Conservation (phyloP, 352 stramenopile genomes). For the Globisporangium carolinianum region DNA sequence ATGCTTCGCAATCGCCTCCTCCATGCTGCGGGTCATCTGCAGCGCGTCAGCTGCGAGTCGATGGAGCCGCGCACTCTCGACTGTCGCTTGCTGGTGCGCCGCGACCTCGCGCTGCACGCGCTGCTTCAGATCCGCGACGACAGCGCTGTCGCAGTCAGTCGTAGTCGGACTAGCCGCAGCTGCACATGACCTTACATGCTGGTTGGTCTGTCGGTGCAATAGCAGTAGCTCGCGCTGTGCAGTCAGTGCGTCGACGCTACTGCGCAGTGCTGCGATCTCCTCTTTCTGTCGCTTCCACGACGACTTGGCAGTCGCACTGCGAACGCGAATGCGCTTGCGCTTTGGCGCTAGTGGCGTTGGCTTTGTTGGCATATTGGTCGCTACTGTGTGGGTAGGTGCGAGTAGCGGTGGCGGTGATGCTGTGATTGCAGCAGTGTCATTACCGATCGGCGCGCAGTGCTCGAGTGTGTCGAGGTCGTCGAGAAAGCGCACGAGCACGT, state of each 20-base stretch:
- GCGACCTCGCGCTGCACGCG: conserved; percentile 10
- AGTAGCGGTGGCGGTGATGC: too few relatives aligned
- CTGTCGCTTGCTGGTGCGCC: conserved; percentile 3
- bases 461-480: background rate
- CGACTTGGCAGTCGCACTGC: conserved; percentile 9
- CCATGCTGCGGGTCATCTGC: conserved; percentile 1
- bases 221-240: conserved; percentile 19
- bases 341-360: conserved; percentile 8
- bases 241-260: conserved; percentile 20
- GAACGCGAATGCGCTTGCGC: conserved; percentile 1
- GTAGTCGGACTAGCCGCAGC: background rate
- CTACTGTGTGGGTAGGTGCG: background rate
- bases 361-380: background rate
- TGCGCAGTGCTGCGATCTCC: conserved; percentile 20
- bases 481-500: conserved; percentile 1
- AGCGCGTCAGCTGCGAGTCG: conserved; percentile 3
- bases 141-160: background rate
- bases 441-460: too few relatives aligned
- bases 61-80: conserved; percentile 13
- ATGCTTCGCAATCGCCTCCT: conserved; percentile 2
- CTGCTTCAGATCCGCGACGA: conserved; percentile 1
- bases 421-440: too few relatives aligned
- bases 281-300: conserved; percentile 29
- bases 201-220: background rate
- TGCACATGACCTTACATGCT: background rate